Evolutionary conservation across 2,329 filamentous ascomycete genomes (phyloP), one percentile per base, ranked within the genome.

Genomic region (Ophiostoma perfectum): DNA sequence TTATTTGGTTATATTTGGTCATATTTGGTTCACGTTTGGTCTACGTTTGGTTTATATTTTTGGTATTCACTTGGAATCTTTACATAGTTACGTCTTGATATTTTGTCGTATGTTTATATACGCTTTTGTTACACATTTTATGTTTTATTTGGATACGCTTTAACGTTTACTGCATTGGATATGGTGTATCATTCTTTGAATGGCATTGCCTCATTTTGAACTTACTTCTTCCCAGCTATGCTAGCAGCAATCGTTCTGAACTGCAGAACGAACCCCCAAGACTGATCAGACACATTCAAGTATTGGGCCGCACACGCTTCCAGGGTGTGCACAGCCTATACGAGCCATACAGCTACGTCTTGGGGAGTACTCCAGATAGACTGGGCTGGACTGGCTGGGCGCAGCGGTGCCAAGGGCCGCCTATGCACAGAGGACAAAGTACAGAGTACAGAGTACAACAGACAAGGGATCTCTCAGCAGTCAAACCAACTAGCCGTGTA

Each of bases 321-420:
- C 27, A 27, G 27, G 27, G 27, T 27, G 27, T 27, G 27, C 27
- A 27, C 27, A 27, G 27, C 27, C 27, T 27, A 27, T 27, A 27
- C 27, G 27, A 27, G 27, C 27, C 27, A 27, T 27, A 27, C 27
- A 27, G 27, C 27, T 27, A 55, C 18, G 49, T 14, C n/a, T 47
- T 11, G n/a, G 18, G 8, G 49, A 55, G 49, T n/a, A 27, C 49
- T 27, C 27, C 49, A 11, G 18, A 52, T 52, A 18, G 47, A 52
- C 47, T 52, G 47, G 16, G 47, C 18, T 55, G 49, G 49, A 55
- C 49, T 55, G 49, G n/a, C n/a, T 55, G 27, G 49, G n/a, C n/a
- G n/a, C 11, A 36, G 27, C 5, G 49, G n/a, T 55, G 49, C 49
- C 49, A 55, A 55, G 49, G 49, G 4, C 49, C n/a, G 49, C 49